Evolutionary conservation across 495 filamentous ascomycete species (phyloP).

Genomic region (Elaphomyces granulatus): DNA sequence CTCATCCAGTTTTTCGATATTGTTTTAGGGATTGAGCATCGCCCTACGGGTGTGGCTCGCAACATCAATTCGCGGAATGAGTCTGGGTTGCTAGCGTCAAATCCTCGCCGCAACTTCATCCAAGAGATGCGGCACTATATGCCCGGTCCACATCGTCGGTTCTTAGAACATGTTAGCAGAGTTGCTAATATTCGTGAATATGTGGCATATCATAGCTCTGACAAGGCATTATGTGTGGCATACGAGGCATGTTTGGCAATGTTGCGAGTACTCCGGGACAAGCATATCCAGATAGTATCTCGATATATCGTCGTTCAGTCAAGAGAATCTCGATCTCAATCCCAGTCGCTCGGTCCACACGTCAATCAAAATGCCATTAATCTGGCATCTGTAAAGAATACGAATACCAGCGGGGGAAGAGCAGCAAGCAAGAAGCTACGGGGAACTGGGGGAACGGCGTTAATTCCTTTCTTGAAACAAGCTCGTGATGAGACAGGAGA

Average conservation of each 20-base stretch:
- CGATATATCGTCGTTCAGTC: conserved; percentile 72
- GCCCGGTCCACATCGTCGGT: conserved; percentile 81
- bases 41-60: conserved; percentile 62
- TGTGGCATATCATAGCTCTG: conserved; percentile 43
- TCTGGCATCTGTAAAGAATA: conserved; percentile 43
- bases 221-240: conserved; percentile 53
- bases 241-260: conserved; percentile 80
- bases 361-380: conserved; percentile 26
- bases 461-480: conserved; percentile 87
- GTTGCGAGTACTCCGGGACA: conserved; percentile 69
- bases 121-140: conserved; percentile 94
- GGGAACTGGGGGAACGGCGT: conserved; percentile 79
- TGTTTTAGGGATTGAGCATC: conserved; percentile 73
- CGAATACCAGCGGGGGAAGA: no score
- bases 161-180: conserved; percentile 57
- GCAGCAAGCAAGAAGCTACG: conserved; percentile 39
- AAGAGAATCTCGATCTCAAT: conserved; percentile 21
- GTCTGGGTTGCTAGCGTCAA: conserved; percentile 35
- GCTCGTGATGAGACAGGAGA: conserved; percentile 88
- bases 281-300: conserved; percentile 85
- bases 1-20: conserved; percentile 89
- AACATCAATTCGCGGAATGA: conserved; percentile 7
- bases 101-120: conserved; percentile 74
- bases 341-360: conserved; percentile 24
- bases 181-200: conserved; percentile 76